Percentiles rank a stretch among this genome's conserved stretches.
Evolutionary conservation across 139 green algal genomes (phyloP).

Genomic region (Coelastrella sp.): DNA sequence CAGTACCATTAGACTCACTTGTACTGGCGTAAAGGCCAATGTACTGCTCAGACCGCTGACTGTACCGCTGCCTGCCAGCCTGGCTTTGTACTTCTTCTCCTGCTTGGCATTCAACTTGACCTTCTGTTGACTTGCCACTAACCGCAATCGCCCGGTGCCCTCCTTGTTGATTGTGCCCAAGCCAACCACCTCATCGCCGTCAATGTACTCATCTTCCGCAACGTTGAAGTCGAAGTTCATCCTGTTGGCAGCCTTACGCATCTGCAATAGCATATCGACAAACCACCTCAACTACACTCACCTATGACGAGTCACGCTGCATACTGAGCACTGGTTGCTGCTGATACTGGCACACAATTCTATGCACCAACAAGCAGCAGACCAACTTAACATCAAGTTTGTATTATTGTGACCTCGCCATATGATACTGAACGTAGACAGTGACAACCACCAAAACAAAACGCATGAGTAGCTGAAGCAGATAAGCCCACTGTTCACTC

Average conservation of each 20-base stretch:
- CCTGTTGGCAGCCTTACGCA: slow-evolving; percentile 95
- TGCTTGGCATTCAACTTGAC: slow-evolving; percentile 53
- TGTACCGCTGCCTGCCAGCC: background rate
- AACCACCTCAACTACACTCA: background rate
- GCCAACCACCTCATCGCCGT: slow-evolving; percentile 85
- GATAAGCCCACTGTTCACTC: too few species aligned
- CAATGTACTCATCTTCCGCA: slow-evolving; percentile 93
- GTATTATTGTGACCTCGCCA: too few species aligned
- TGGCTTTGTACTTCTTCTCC: slow-evolving; percentile 59
- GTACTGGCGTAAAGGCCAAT: slow-evolving; percentile 96
- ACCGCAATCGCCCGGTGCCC: slow-evolving; percentile 79
- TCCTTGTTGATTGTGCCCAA: slow-evolving; percentile 69
- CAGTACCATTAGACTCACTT: slow-evolving; percentile 80
- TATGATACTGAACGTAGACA: too few species aligned
- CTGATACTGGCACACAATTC: too few species aligned
- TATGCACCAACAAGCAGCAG: too few species aligned
- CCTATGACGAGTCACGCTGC: too few species aligned
- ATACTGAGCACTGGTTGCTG: too few species aligned
- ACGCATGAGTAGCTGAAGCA: too few species aligned
- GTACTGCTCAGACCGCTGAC: slow-evolving; percentile 37
- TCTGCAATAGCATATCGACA: slow-evolving; percentile 49
- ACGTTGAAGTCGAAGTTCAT: slow-evolving; percentile 91
- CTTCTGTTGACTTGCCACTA: slow-evolving; percentile 82
- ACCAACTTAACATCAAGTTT: too few species aligned
- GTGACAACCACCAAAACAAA: too few species aligned